Evolutionary conservation across 345 rosid species (phyloP), one percentile per base, ranked within the genome.

Genomic region (Gossypioides kirkii): DNA sequence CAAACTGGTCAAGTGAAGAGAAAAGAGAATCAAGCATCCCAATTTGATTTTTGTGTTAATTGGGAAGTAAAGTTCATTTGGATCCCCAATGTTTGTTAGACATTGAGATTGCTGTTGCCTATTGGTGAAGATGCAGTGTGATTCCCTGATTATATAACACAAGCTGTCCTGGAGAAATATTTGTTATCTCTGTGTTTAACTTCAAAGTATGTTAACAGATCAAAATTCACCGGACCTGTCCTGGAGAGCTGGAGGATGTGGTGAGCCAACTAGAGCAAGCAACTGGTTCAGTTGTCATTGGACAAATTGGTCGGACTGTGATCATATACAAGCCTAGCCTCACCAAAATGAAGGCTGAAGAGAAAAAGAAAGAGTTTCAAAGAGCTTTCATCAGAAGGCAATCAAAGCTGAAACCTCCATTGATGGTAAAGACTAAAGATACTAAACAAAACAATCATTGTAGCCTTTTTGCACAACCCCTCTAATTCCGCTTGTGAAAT

Each of bases 271-370:
- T 93, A 72, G 88, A 88, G 88, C 76, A 81, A 80, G 73, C 81
- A 72, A 88, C 96, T n/a, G 88, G 90, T 58, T 90, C 98, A 0
- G 91, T 82, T 26, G 80, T 85, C 25, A 88, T 91, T 12, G 80
- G 95, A 52, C 78, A 88, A 81, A 90, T 92, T 53, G 97, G 98
- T 41, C 79, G 93, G 80, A 90, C 97, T 25, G 85, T 92, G 74
- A 94, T 94, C 68, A 20, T 94, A 72, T 94, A 92, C 74, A 77
- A 93, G 80, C 98, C 97, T 6, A 90, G 97, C 79, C 78, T 83
- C 11, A 82, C 93, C 20, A 94, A 86, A 82, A 47, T 94, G 94
- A 83, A 94, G 83, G 91, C 87, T 0, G 98, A 89, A 73, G 95
- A 87, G 86, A 89, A 88, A 74, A 91, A 81, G 87, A 78, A 64